Base-by-base conservation (phyloP, 495 filamentous ascomycete genomes). In the Tetracladium marchalianum region DNA sequence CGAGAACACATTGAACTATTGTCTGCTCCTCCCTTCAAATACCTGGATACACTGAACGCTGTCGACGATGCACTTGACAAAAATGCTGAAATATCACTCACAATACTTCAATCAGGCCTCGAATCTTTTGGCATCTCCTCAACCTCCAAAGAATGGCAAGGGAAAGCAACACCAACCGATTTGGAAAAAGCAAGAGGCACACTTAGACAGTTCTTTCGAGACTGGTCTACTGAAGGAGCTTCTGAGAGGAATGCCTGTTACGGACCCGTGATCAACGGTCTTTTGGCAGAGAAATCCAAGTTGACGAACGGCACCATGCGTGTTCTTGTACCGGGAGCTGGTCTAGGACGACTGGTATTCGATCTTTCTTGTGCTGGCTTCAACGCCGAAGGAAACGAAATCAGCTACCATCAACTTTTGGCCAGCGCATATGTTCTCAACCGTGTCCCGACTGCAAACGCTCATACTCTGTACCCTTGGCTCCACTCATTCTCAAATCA, bases 161-260 rank as follows among this genome's bases (percentile, higher is more conserved):
- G 74, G 11, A 66, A 69, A 31, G 78, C 88, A 5, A 89, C 77
- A 16, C 56, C 72, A 16, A 65, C 66, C 3, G 90, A 96, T 60
- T 55, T 93, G 39, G 88, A 92, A 55, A 99, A 96, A 63, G 92
- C 90, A 13, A 75, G 84, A 50, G 90, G 85, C 42, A 95, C 87
- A 6, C 70, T 99, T 41, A 74, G 88, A 16, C 92, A 99, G 59
- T 85, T 99, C 56, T 96, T 87, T 59, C 85, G 92, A 5, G 92
- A 99, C 61, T 99, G 92, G 92, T 87, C 85, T 35, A 72, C 70
- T 8, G 90, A 85, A 54, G 92, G 90, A 3, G 63, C 61, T 15
- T 44, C 59, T 0, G 92, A 99, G 66, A 72, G 93, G 5, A 67
- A 76, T 4, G 79, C 77, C 9, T 89, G 82, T 62, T 90, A 88